These are phyloP conservation scores for Ricinus communis DNA, from an alignment of 345 rosid species.

Conservation along the genomic window DNA sequence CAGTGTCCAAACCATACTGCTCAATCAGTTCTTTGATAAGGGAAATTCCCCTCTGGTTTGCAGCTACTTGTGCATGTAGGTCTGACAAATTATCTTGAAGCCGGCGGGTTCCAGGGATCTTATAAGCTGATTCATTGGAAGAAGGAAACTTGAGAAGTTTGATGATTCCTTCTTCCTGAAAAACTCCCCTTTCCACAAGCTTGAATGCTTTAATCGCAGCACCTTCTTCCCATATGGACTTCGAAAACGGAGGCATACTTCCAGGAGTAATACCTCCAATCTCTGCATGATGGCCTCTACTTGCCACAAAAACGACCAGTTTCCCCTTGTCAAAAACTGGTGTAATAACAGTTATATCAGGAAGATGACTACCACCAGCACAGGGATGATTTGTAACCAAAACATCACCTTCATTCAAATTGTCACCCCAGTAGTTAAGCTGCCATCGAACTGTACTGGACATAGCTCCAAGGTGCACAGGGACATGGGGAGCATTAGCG, in stretches of 20 bases:
- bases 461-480: conserved; percentile 98
- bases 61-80: conserved; percentile 96
- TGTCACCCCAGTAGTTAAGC: conserved; percentile 71
- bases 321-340: conserved; percentile 76
- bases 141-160: conserved; percentile 67
- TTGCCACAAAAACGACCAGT: conserved; percentile 96
- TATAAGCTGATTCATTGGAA: conserved; percentile 45
- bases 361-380: conserved; percentile 96
- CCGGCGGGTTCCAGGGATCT: conserved; percentile 80
- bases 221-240: conserved; percentile 95
- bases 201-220: conserved; percentile 95
- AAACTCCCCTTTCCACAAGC: conserved; percentile 77
- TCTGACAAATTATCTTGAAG: conserved; percentile 92
- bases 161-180: conserved; percentile 86
- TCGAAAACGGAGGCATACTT: conserved; percentile 99
- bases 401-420: conserved; percentile 87
- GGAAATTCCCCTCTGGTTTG: conserved; percentile 88
- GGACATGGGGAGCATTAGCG: conserved; percentile 98
- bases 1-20: conserved; percentile 79
- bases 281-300: conserved; percentile 98
- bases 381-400: conserved; percentile 92
- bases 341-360: conserved; percentile 91
- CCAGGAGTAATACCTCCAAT: conserved; percentile 99
- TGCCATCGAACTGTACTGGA: conserved; percentile 95
- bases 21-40: conserved; percentile 86